These are phyloP conservation scores for Penicillium diatomitis DNA, from an alignment of 495 filamentous ascomycete genomes.

Conservation along the genomic window DNA sequence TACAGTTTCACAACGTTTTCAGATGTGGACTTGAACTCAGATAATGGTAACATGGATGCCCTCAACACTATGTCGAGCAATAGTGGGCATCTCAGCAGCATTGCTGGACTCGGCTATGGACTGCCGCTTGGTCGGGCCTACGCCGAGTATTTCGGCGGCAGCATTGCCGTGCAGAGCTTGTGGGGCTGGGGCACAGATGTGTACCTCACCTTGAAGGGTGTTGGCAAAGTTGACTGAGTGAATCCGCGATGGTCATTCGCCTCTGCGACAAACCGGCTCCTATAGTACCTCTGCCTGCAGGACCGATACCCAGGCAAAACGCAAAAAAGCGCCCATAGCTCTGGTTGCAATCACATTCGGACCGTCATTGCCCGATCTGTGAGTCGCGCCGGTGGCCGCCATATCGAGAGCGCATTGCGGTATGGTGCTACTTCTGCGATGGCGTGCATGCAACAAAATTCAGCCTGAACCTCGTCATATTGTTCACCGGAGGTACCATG, in stretches of 20 bases:
- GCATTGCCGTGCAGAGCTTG: conserved; percentile 87
- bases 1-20: conserved; percentile 94
- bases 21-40: conserved; percentile 42
- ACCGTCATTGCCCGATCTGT: too few species aligned
- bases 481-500: too few species aligned
- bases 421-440: too few species aligned
- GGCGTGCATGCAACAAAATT: too few species aligned
- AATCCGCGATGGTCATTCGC: not conserved
- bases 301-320: too few species aligned
- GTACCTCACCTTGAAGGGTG: conserved; percentile 72
- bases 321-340: too few species aligned
- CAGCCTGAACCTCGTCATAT: too few species aligned
- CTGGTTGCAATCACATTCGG: too few species aligned
- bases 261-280: not conserved
- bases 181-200: conserved; percentile 93
- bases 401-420: too few species aligned
- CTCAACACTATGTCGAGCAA: conserved; percentile 62
- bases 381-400: too few species aligned
- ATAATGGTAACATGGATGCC: conserved; percentile 50
- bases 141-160: conserved; percentile 96
- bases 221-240: conserved; percentile 53
- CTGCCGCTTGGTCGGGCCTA: conserved; percentile 87
- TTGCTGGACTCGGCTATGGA: conserved; percentile 90
- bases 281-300: not conserved
- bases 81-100: conserved; percentile 60